Evolutionary conservation across 768 basidiomycete genomes (phyloP).

Genomic region (Hygrocybe punicea): DNA sequence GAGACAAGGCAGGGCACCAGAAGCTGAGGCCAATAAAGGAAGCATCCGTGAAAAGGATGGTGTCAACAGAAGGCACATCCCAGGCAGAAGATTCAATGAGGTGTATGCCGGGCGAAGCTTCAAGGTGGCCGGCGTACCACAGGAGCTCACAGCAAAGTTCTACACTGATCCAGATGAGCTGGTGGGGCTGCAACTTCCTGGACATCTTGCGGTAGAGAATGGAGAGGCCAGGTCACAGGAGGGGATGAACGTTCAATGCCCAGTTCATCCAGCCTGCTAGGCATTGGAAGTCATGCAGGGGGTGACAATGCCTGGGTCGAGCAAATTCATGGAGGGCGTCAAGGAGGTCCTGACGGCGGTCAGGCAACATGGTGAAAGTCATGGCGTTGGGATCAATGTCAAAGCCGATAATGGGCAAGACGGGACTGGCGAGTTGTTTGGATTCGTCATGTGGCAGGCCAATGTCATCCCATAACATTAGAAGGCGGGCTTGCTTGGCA

Average conservation of each 20-base stretch:
- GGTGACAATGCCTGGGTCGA: constrained; percentile 2
- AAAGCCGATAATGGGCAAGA: constrained; percentile 40
- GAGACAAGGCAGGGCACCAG: constrained; percentile 23
- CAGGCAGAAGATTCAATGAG: constrained; percentile 20
- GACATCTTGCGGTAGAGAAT: constrained; percentile 31
- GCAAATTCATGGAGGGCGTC: neutral
- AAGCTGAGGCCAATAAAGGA: constrained; percentile 14
- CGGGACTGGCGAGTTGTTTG: constrained; percentile 38
- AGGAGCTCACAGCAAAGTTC: constrained; percentile 20
- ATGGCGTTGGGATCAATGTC: constrained; percentile 33
- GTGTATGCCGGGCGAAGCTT: constrained; percentile 14
- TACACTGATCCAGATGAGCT: constrained; percentile 23
- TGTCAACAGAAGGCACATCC: constrained; percentile 9
- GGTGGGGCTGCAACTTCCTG: constrained; percentile 16
- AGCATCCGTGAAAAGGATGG: constrained; percentile 21
- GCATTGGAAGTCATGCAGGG: constrained; percentile 26
- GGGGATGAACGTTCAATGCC: constrained; percentile 12
- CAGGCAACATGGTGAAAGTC: constrained; percentile 22
- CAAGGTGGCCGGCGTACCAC: constrained; percentile 30
- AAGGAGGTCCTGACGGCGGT: constrained; percentile 12
- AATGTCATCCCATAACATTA: constrained; percentile 40
- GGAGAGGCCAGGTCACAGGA: constrained; percentile 26
- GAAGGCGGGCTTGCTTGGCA: constrained; percentile 30
- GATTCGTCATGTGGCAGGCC: constrained; percentile 36
- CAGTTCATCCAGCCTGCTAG: constrained; percentile 41